A percentile compares a stretch with the other conserved stretches of the same genome.
phyloP scores from a whole-genome alignment of 495 filamentous ascomycete genomes.

The Schizothecium vesticola region DNA sequence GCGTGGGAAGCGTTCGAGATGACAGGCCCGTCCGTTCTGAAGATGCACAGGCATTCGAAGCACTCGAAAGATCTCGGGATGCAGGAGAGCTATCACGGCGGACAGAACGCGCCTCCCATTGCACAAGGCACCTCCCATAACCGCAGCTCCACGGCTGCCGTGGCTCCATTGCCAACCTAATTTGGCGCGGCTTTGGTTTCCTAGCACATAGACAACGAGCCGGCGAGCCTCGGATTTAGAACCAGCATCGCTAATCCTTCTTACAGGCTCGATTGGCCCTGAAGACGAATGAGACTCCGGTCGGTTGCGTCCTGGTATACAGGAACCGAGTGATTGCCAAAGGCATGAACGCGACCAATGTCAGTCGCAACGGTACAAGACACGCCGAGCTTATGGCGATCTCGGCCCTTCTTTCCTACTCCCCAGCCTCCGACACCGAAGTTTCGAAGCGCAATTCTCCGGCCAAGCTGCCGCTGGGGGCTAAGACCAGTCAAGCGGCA shows the following conservation, averaged over 20 bases:
- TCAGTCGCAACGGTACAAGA: conserved; percentile 77
- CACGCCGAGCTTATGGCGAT: conserved; percentile 93
- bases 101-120: not conserved
- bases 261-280: conserved; percentile 72
- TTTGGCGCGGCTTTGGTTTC: not conserved
- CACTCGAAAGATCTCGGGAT: not conserved
- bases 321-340: conserved; percentile 65
- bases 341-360: conserved; percentile 96
- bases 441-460: conserved; percentile 1
- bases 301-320: conserved; percentile 89
- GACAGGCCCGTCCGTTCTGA: not conserved
- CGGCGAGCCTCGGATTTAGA: not conserved
- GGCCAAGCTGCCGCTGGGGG: conserved; percentile 16
- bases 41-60: not conserved
- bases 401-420: conserved; percentile 44
- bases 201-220: too few relatives aligned
- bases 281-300: conserved; percentile 80
- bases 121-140: not conserved
- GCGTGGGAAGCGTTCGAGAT: not conserved
- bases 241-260: not conserved
- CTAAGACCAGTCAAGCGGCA: conserved; percentile 17
- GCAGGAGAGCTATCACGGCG: not conserved
- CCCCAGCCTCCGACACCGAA: conserved; percentile 14
- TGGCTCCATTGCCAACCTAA: not conserved
- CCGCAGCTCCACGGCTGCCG: not conserved